Evolutionary conservation across 805 yeast species (phyloP), one percentile per base, ranked within the genome.

Genomic region (Sugiyamaella qingdaonensis): DNA sequence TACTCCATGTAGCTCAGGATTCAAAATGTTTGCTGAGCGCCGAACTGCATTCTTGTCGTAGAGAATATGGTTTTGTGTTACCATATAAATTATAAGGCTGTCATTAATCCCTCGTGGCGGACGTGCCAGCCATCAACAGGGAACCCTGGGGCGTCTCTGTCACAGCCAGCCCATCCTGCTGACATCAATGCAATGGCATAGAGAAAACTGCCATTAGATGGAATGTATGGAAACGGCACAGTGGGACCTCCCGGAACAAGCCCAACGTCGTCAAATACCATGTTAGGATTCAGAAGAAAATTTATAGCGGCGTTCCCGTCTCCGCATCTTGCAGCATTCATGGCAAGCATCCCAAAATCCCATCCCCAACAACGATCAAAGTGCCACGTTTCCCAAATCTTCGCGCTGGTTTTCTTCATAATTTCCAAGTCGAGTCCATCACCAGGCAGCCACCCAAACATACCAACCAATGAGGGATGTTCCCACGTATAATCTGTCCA

Each of bases 401-500:
- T 48, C 18, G 34, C 8, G 24, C 45, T 34, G 16, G 51, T 48
- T 10, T 14, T 31, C 10, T 48, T 36, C 51, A 48, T 48, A 3
- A 19, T 48, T 8, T 34, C 16, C 10, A 35, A 10, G 21, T 48
- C 51, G 5, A 48, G 43, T 11, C 39, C 51, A 19, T 16, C 33
- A 29, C 31, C 31, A 18, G 51, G 51, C 5, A 48, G 19, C 51
- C 51, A 48, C 9, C 51, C 51, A 24, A 34, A 48, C 51, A 48
- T 48, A 4, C 51, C 51, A 2, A 48, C 43, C 24, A 48, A 7
- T 34, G 51, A 37, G 2, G 51, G 51, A 24, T 48, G 51, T 16
- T 48, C 51, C 51, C 51, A 48, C 5, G 43, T 48, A 36, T 48
- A 48, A 3, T 48, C 29, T 35, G 51, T 48, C 51, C 51, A 48